phyloP scores from a whole-genome alignment of 2,329 filamentous ascomycete genomes.

The Apiospora aurea region DNA sequence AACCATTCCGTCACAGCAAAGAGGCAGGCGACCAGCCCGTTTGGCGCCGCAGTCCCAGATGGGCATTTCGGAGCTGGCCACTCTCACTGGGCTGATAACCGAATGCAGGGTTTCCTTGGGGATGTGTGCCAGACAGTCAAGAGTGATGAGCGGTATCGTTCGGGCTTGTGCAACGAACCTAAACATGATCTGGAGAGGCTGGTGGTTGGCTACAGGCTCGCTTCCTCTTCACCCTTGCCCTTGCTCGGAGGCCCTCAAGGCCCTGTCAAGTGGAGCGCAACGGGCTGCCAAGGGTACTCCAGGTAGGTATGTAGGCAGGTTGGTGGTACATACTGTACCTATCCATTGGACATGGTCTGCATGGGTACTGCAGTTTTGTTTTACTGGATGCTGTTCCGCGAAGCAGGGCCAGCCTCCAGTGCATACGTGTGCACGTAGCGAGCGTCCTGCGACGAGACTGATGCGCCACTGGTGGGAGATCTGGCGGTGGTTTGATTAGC shows the following conservation, averaged over 20 bases:
- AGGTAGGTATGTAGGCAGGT: not conserved
- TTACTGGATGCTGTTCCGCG: not conserved
- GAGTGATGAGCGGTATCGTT: conserved; percentile 9
- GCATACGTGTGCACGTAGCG: not conserved
- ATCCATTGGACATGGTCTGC: not conserved
- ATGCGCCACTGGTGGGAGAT: not conserved
- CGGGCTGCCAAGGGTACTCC: not conserved
- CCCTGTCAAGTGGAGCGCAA: conserved; percentile 15
- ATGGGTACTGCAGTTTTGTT: not conserved
- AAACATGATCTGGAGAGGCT: conserved; percentile 1
- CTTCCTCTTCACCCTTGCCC: not conserved
- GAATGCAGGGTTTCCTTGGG: conserved; percentile 14
- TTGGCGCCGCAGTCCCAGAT: conserved; percentile 12
- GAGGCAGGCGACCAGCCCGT: not conserved
- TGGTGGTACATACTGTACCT: not conserved
- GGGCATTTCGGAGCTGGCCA: conserved; percentile 10
- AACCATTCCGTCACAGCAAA: conserved; percentile 14
- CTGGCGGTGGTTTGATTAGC: not conserved
- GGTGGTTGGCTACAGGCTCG: conserved; percentile 12
- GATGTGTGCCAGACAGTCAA: not conserved
- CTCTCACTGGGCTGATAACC: conserved; percentile 20
- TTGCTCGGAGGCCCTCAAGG: conserved; percentile 1
- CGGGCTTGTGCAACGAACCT: conserved; percentile 19
- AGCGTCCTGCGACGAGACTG: conserved; percentile 4
- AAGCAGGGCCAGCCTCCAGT: not conserved